phyloP scores from a whole-genome alignment of 441 rosid genomes.

The Aquilaria agallochum region DNA sequence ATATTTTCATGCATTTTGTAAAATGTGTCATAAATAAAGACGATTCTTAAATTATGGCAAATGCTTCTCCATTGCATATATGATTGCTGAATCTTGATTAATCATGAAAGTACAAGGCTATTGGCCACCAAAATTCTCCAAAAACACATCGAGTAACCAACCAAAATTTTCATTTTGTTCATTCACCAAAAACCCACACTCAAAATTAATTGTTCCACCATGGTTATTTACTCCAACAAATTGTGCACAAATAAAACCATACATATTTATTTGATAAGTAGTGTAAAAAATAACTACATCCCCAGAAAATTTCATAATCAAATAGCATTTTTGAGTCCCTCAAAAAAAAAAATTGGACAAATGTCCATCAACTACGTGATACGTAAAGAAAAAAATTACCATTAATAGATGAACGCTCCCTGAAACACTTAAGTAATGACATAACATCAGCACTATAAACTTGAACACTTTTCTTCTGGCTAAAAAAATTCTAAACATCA shows the following conservation, averaged over 20 bases:
- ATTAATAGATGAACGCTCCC: no score
- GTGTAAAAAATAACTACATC: constrained; percentile 1
- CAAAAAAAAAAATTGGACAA: constrained; percentile 2
- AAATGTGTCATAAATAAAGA: no score
- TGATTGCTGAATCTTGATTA: no score
- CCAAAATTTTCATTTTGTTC: background rate
- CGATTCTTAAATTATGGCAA: background rate
- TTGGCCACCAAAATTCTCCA: background rate
- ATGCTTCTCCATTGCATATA: constrained; percentile 6
- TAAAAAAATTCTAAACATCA: no score
- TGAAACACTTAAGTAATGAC: no score
- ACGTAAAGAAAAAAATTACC: no score
- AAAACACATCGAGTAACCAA: background rate
- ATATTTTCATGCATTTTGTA: no score
- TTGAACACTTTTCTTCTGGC: no score
- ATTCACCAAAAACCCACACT: background rate
- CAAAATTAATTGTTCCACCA: background rate
- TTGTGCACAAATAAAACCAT: constrained; percentile 4
- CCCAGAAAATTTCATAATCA: constrained; percentile 3
- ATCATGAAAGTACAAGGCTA: no score
- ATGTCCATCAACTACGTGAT: background rate
- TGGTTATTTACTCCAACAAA: constrained; percentile 1
- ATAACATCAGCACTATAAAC: no score
- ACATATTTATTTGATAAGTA: background rate
- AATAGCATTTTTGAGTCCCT: background rate